Percentiles rank a stretch among this genome's conserved stretches.
Conservation (phyloP, 1,284 basidiomycete genomes). For the Papiliotrema flavescens region DNA sequence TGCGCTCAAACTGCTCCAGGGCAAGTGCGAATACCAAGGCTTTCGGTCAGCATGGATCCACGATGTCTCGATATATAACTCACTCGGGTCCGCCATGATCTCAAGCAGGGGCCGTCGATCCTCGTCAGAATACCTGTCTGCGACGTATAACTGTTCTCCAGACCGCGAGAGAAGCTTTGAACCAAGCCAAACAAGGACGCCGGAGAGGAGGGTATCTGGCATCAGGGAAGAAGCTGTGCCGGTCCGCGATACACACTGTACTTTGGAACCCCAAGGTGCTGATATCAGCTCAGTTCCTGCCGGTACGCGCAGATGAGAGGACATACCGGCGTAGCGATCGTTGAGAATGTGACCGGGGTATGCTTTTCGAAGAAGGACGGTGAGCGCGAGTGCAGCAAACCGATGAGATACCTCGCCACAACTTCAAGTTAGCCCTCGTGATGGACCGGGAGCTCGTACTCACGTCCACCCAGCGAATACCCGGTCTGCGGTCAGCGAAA, state of each 20-base stretch:
- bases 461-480: constrained; percentile 46
- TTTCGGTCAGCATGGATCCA: constrained; percentile 28
- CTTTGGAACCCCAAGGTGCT: constrained; percentile 37
- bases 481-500: constrained; percentile 29
- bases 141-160: constrained; percentile 73
- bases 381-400: constrained; percentile 36
- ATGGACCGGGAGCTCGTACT: constrained; percentile 11
- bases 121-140: constrained; percentile 66
- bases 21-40: constrained; percentile 75
- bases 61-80: constrained; percentile 24
- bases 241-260: constrained; percentile 28
- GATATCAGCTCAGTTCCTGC: not conserved
- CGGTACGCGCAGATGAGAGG: not conserved
- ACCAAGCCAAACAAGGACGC: constrained; percentile 60
- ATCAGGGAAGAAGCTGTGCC: not conserved
- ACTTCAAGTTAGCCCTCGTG: constrained; percentile 21
- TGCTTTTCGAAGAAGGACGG: constrained; percentile 42
- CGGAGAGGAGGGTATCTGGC: constrained; percentile 57
- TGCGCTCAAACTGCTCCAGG: constrained; percentile 62
- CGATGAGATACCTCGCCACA: constrained; percentile 44
- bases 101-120: constrained; percentile 67
- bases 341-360: constrained; percentile 37
- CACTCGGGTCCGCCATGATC: constrained; percentile 80
- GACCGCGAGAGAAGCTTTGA: constrained; percentile 74
- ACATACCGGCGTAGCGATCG: constrained; percentile 41